A percentile compares a stretch with the other conserved stretches of the same genome.
These are phyloP conservation scores for Phylloporus sp. DNA, from an alignment of 1,284 basidiomycete species.

Conservation along the genomic window DNA sequence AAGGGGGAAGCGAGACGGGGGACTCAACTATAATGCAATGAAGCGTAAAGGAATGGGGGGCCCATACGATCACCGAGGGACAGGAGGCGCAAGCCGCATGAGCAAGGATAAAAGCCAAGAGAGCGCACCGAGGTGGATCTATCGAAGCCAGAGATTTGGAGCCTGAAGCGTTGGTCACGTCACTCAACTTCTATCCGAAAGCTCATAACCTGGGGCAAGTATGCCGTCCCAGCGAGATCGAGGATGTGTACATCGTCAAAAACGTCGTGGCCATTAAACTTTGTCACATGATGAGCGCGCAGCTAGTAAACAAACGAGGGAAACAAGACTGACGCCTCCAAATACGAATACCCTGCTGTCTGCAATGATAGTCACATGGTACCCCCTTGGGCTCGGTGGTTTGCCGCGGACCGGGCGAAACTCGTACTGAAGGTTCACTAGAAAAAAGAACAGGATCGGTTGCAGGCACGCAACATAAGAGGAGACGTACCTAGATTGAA, in stretches of 20 bases:
- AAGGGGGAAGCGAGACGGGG: not conserved
- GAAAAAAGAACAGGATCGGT: constrained; percentile 31
- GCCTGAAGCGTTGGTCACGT: not conserved
- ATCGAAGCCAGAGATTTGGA: not conserved
- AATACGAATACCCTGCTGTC: constrained; percentile 87
- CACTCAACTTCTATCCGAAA: constrained; percentile 48
- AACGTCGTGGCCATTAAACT: constrained; percentile 78
- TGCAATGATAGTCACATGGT: constrained; percentile 80
- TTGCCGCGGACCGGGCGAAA: constrained; percentile 64
- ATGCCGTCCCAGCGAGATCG: constrained; percentile 87
- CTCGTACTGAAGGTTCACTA: constrained; percentile 71
- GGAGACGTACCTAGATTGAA: constrained; percentile 79
- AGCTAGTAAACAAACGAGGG: not conserved
- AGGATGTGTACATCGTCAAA: constrained; percentile 87
- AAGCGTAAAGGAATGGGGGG: not conserved
- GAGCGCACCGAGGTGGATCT: constrained; percentile 1
- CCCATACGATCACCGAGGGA: no score
- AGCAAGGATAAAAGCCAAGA: constrained; percentile 3
- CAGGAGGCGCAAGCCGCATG: constrained; percentile 11
- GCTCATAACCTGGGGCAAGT: constrained; percentile 90
- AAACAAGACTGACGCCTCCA: constrained; percentile 58
- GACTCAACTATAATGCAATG: constrained; percentile 12
- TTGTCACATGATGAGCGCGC: not conserved
- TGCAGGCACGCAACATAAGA: not conserved
- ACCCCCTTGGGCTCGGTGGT: constrained; percentile 77